Percentiles rank a stretch among this genome's conserved stretches.
These are phyloP conservation scores for Dactylonectria estremocensis DNA, from an alignment of 2,329 filamentous ascomycete species.

Conservation along the genomic window DNA sequence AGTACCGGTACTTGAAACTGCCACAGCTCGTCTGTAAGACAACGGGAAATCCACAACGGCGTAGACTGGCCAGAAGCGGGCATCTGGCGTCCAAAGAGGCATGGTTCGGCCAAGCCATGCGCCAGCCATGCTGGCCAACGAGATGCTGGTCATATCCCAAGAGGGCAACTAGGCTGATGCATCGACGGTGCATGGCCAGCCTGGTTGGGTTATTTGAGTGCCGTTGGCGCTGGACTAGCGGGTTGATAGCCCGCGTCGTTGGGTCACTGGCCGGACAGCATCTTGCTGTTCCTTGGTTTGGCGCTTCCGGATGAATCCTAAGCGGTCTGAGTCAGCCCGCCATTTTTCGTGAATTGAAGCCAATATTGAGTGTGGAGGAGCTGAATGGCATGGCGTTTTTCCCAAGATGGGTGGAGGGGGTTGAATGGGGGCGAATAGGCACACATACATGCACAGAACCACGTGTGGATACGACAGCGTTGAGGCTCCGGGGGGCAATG, in stretches of 20 bases:
- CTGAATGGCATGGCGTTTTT: constrained; percentile 26
- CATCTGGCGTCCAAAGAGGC: constrained; percentile 15
- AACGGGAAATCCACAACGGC: constrained; percentile 2
- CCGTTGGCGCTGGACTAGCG: constrained; percentile 14
- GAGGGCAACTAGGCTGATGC: constrained; percentile 13
- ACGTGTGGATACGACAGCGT: constrained; percentile 32
- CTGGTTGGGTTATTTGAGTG: neutral
- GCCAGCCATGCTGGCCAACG: constrained; percentile 21
- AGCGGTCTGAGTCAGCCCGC: constrained; percentile 34
- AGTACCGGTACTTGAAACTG: constrained; percentile 18
- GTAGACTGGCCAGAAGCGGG: constrained; percentile 6
- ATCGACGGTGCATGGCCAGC: neutral
- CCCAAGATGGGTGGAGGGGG: constrained; percentile 8
- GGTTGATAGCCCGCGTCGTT: constrained; percentile 1
- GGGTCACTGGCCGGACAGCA: neutral
- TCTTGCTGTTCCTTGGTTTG: neutral
- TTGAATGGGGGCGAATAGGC: neutral
- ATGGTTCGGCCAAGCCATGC: constrained; percentile 25
- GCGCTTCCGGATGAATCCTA: constrained; percentile 3
- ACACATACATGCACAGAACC: constrained; percentile 19
- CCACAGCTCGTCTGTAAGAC: constrained; percentile 13
- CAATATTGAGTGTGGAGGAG: constrained; percentile 30
- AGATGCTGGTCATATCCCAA: constrained; percentile 11
- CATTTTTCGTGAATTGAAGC: constrained; percentile 20
- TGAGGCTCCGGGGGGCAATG: constrained; percentile 29